Percentiles rank a stretch among this genome's conserved stretches.
Conservation (phyloP, 371 early-diverging fungal species). For the Amoeboaphelidium occidentale region DNA sequence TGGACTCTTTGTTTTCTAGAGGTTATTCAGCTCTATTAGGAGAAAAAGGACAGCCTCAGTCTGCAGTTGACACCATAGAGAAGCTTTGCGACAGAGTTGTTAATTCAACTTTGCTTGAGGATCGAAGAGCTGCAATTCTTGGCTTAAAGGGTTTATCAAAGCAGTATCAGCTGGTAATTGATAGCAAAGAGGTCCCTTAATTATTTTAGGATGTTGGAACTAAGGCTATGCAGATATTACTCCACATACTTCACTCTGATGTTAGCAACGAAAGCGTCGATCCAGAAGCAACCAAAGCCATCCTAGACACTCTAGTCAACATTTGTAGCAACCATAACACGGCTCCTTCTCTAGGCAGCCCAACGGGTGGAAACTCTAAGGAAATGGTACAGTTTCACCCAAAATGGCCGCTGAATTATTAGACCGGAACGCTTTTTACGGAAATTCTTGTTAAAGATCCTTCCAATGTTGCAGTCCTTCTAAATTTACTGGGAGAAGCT, state of each 20-base stretch:
- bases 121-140: conserved; percentile 60
- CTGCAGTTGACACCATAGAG: conserved; percentile 59
- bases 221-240: conserved; percentile 38
- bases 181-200: not conserved
- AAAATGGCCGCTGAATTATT: not conserved
- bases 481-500: conserved; percentile 60
- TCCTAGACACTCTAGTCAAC: conserved; percentile 53
- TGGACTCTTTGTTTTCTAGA: too few relatives aligned
- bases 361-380: not conserved
- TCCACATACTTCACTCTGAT: conserved; percentile 30
- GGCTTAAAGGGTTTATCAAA: conserved; percentile 59
- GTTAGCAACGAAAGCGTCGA: conserved; percentile 36
- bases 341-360: conserved; percentile 1
- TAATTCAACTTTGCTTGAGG: conserved; percentile 60
- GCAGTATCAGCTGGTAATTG: conserved; percentile 37
- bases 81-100: conserved; percentile 58
- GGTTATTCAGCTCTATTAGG: too few relatives aligned
- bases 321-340: conserved; percentile 27
- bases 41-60: too few relatives aligned
- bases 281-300: conserved; percentile 49
- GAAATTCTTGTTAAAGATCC: conserved; percentile 25
- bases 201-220: conserved; percentile 51
- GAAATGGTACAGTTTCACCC: not conserved
- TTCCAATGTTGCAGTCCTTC: conserved; percentile 39
- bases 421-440: not conserved